Base-by-base conservation (phyloP, 1,139 yeast genomes). In the Candida sanyaensis region DNA sequence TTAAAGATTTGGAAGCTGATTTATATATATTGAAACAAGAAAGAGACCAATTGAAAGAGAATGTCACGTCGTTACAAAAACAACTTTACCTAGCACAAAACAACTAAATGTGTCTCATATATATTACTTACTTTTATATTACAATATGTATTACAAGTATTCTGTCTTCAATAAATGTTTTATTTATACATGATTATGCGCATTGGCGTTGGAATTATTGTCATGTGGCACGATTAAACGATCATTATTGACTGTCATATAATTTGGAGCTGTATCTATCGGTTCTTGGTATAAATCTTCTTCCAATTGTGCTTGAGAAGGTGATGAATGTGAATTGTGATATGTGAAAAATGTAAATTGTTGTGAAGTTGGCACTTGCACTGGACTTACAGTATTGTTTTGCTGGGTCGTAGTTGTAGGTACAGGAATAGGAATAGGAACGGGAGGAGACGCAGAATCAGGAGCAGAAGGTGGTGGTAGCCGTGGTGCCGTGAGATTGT, bases 1-100 rank as follows among this genome's bases (percentile, higher is more conserved):
- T 90, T 41, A 84, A 88, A 59, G 96, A 90, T 59, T 72, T 90
- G 59, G 88, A 89, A 58, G 96, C 96, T 2, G 96, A 89, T 62
- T 73, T 90, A 58, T 87, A 80, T 57, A 86, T 90, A 52, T 76
- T 86, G 58, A 85, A 84, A 57, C 93, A 89, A 66, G 97, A 90
- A 66, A 80, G 96, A 56, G 95, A 90, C 61, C 88, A 84, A 58
- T 71, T 88, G 63, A 86, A 87, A 59, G 85, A 84, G 31, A 83
- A 77, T 51, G 80, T 84, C n/a, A 65, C 82, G 29, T 58, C 72
- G 1, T 69, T 85, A 61, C 85, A 84, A 64, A 85, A 84, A 63
- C 80, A 80, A 58, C 67, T 82, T 51, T 75, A 74, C 52, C 60
- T 75, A 50, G 63, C 70, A 6, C 43, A 47, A 29, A 52, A 50